Conservation (phyloP, 108 stramenopile genomes). For the Pseudonitzschia multistriata region DNA sequence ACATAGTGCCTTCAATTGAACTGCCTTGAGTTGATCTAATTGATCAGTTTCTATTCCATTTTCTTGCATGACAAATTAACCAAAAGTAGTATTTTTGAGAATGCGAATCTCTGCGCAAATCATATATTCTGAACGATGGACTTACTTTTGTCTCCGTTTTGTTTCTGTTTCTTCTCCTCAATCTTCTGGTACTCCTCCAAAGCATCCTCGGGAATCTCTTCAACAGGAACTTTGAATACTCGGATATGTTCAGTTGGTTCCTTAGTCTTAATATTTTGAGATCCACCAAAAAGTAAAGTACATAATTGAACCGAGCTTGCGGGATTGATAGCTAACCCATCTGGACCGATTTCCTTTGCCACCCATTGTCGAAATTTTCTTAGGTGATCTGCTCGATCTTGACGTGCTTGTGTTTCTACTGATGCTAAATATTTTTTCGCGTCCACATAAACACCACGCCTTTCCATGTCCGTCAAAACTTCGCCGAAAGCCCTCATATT, state of each 20-base stretch:
- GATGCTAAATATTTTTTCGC: conserved; percentile 83
- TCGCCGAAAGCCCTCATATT: conserved; percentile 93
- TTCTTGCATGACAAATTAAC: neutral
- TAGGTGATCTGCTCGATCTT: conserved; percentile 70
- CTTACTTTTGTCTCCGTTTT: neutral
- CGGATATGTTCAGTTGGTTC: conserved; percentile 65
- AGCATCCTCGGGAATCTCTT: conserved; percentile 80
- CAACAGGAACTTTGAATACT: conserved; percentile 80
- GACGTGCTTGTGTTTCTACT: conserved; percentile 77
- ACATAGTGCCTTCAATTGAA: conserved; percentile 77
- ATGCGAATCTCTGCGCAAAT: neutral
- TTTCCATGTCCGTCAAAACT: conserved; percentile 97
- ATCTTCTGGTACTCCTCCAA: conserved; percentile 51
- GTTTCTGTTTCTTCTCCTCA: conserved; percentile 13
- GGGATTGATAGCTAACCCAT: conserved; percentile 85
- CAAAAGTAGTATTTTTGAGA: neutral
- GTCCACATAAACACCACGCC: conserved; percentile 91
- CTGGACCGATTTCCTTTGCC: conserved; percentile 57
- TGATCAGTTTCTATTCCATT: conserved; percentile 44
- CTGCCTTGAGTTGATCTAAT: conserved; percentile 74
- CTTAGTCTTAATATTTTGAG: conserved; percentile 66
- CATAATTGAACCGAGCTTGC: conserved; percentile 79
- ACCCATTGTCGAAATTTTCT: conserved; percentile 82
- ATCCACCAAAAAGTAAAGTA: conserved; percentile 91
- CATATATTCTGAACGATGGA: neutral